Base-by-base conservation (phyloP, 1,284 basidiomycete genomes). In the Ustilago loliicola region DNA sequence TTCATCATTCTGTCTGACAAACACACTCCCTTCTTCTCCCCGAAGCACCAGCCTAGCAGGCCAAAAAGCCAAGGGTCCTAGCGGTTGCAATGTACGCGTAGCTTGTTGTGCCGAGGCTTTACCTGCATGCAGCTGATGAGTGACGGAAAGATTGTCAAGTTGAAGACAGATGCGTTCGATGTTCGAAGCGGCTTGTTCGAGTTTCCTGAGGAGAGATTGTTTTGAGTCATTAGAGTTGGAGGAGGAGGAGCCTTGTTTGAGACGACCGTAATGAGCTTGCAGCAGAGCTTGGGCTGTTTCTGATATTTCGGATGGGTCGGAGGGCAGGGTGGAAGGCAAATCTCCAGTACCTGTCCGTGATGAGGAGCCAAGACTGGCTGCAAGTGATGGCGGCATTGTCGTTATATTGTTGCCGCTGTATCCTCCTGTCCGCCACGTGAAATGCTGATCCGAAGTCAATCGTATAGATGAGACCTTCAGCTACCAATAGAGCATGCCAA, bases 231-330 rank as follows among this genome's bases (percentile, higher is more conserved):
- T 19, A 17, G 38, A 40, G 42, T 66, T 36, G 3, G 54, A 9
- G 2, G 53, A 27, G 15, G 38, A 15, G 23, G 53, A 13, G 48
- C 15, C 47, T 5, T 42, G 40, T 25, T 66, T 64, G 25, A 77
- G 40, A 7, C 66, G 61, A 13, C 56, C 66, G 27, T 72, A 72
- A 36, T 77, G 74, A 15, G 75, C 70, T 42, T 64, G 48, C 0
- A 77, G 64, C 2, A 77, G 66, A 3, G 75, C 75, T 27, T 77
- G 75, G 13, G 75, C 75, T 1, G 75, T 73, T 8, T 61, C 75
- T 17, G 75, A 72, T n/a, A 77, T 69, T 19, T 77, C 69, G 19
- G 64, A 47, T 3, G 73, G 61, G 48, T 76, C 67, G 25, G 59
- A 54, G 1, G 63, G 58, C 8, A 61, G 47, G 0, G 68, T 60